Conservation (phyloP, 768 basidiomycete genomes). For the Amanita jacksonii region DNA sequence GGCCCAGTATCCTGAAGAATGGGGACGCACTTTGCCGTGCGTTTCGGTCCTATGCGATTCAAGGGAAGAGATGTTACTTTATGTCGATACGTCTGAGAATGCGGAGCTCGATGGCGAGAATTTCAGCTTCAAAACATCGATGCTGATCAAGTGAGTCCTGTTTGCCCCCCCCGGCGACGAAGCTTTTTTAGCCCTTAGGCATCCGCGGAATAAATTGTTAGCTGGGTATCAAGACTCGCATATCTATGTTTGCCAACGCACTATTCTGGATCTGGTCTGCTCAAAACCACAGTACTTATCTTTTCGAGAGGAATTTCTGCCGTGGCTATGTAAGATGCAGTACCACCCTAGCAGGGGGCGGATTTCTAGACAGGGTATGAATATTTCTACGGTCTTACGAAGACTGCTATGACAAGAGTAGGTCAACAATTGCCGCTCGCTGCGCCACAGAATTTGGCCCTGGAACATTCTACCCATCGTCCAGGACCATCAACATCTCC, state of each 20-base stretch:
- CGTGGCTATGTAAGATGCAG: conserved; percentile 85
- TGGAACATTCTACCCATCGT: background rate
- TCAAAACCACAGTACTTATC: conserved; percentile 70
- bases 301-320: conserved; percentile 82
- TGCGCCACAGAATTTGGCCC: background rate
- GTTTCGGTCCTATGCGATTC: conserved; percentile 64
- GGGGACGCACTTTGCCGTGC: conserved; percentile 41
- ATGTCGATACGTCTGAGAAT: conserved; percentile 65
- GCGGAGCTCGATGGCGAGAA: conserved; percentile 62
- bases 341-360: conserved; percentile 53
- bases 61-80: conserved; percentile 51
- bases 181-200: conserved; percentile 35
- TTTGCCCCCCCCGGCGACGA: no score
- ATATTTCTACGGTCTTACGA: conserved; percentile 1
- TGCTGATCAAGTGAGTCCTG: conserved; percentile 53
- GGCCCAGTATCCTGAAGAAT: conserved; percentile 50
- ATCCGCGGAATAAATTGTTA: conserved; percentile 63
- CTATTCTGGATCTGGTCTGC: conserved; percentile 61
- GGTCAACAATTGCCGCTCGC: background rate
- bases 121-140: conserved; percentile 62
- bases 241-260: conserved; percentile 78
- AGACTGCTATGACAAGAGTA: background rate
- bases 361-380: conserved; percentile 49
- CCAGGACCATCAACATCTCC: background rate
- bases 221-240: conserved; percentile 74